Evolutionary conservation across 768 basidiomycete genomes (phyloP), one percentile per base, ranked within the genome.

Genomic region (Xerocomellus chrysenteron): DNA sequence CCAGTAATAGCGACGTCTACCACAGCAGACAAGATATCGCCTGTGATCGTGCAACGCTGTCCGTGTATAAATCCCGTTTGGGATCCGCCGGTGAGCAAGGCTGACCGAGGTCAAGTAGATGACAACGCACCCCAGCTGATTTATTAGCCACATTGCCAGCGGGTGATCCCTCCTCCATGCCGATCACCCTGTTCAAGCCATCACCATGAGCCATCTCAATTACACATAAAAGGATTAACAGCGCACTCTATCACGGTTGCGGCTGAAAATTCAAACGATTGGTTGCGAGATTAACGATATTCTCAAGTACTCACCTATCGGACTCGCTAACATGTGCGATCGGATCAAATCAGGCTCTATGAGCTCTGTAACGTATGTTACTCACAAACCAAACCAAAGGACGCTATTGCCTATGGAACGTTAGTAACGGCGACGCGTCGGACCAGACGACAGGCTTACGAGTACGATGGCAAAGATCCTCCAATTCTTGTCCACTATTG

Each of bases 401-500:
- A 56, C 17, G 4, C 26, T 26, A 52, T 13, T 6, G 5, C 21
- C 55, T 52, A 14, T n/a, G 6, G 5, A n/a, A 26, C 3, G 21
- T 42, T 24, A 41, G 30, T 32, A 28, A 21, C 10, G 5, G 0
- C 3, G 2, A 40, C 12, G 13, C 9, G 4, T 5, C 7, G 17
- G 24, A 21, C 17, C 28, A 33, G n/a, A 35, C 14, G 21, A 19
- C 39, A 6, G 36, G 7, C 44, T 28, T 52, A 56, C 50, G 24
- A 56, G 32, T 5, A 19, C 16, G 21, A 47, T 28, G 17, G 32
- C 17, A 3, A 56, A 35, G 5, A 13, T 14, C 32, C 43, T 35
- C 55, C 55, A 52, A n/a, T 14, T 33, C 21, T 8, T 21, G 30
- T 52, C 32, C 50, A 56, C 55, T 56, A 32, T 17, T 19, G 13